phyloP scores from a whole-genome alignment of 257 asterid species.

The Avicennia marina region DNA sequence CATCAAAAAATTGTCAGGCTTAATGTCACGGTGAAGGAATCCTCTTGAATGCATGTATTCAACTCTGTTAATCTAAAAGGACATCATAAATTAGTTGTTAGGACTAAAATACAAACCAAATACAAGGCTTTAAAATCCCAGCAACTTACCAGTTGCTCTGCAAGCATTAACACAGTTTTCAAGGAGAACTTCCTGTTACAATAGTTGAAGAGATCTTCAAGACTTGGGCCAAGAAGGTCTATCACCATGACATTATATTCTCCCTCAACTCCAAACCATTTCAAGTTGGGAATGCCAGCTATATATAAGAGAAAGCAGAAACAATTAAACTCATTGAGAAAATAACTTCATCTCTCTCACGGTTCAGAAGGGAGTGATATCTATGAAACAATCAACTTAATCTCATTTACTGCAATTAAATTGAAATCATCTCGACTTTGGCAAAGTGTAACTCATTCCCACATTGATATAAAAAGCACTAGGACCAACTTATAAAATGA shows the following conservation, averaged over 20 bases:
- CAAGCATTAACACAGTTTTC: slow-evolving; percentile 84
- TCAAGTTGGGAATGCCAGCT: slow-evolving; percentile 74
- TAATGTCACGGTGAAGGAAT: slow-evolving; percentile 95
- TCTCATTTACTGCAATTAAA: too few relatives aligned
- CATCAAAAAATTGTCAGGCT: slow-evolving; percentile 93
- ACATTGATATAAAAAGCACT: too few relatives aligned
- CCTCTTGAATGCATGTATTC: slow-evolving; percentile 95
- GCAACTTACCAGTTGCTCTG: slow-evolving; percentile 77
- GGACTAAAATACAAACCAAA: neutral
- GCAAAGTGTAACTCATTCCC: too few relatives aligned
- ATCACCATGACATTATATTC: slow-evolving; percentile 75
- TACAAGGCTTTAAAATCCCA: neutral
- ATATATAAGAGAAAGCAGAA: slow-evolving; percentile 21
- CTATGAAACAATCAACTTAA: too few relatives aligned
- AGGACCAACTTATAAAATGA: too few relatives aligned
- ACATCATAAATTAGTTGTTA: slow-evolving; percentile 1
- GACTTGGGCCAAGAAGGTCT: slow-evolving; percentile 85
- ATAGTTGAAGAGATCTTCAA: slow-evolving; percentile 82
- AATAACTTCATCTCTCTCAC: neutral
- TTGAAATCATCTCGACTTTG: too few relatives aligned
- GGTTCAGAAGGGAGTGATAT: neutral
- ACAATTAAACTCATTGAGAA: neutral
- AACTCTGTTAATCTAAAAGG: slow-evolving; percentile 77
- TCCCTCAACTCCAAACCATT: slow-evolving; percentile 83
- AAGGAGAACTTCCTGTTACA: slow-evolving; percentile 68